Percentiles rank a stretch among this genome's conserved stretches.
Evolutionary conservation across 441 rosid genomes (phyloP).

Genomic region (Bocquillonia castaneifolia): DNA sequence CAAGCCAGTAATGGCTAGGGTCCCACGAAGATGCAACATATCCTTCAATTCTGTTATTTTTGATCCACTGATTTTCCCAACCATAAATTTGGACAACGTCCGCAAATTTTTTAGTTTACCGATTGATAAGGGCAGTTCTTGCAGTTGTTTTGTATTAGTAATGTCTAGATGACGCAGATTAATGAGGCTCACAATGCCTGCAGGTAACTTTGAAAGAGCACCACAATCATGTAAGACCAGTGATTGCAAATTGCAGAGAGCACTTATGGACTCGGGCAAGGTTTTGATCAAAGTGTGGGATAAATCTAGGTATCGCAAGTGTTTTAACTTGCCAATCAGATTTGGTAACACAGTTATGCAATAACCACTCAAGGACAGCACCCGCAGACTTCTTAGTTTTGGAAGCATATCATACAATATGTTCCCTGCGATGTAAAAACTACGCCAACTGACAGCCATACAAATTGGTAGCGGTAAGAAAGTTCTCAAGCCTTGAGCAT

Average conservation of each 20-base stretch:
- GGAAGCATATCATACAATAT: background rate
- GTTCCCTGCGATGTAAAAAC: too few species aligned
- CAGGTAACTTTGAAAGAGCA: background rate
- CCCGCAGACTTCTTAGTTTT: background rate
- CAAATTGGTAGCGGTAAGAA: background rate
- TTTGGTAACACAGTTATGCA: background rate
- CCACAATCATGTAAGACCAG: background rate
- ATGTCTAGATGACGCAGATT: background rate
- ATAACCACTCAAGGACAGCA: background rate
- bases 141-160: background rate
- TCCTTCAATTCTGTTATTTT: background rate
- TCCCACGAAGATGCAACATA: background rate
- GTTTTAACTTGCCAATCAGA: background rate
- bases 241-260: background rate
- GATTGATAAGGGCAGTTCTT: background rate
- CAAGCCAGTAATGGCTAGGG: background rate
- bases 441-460: background rate
- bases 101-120: background rate
- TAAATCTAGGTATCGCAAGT: background rate
- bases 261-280: conserved; percentile 1
- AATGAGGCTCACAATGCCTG: background rate
- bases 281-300: background rate
- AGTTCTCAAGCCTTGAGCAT: background rate
- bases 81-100: background rate
- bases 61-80: background rate